Conservation (phyloP, 83 land plant genomes). For the Thuja plicata region DNA sequence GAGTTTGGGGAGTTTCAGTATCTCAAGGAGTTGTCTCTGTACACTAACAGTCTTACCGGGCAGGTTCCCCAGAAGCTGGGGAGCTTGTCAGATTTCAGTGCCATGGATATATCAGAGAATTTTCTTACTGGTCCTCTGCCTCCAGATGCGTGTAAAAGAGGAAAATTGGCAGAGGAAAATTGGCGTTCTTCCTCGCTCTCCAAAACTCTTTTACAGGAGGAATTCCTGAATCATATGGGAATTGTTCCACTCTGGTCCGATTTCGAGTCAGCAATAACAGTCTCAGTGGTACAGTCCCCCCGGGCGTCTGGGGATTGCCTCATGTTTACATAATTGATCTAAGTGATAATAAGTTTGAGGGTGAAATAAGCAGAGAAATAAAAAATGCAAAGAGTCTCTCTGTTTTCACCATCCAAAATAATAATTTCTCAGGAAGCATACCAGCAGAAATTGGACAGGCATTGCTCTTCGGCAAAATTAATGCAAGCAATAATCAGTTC, state of each 20-base stretch:
- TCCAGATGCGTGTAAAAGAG: conserved; percentile 50
- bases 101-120: conserved; percentile 63
- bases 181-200: conserved; percentile 43
- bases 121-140: conserved; percentile 48
- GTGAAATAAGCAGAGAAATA: conserved; percentile 20
- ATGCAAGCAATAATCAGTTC: conserved; percentile 16
- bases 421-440: conserved; percentile 27
- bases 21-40: conserved; percentile 42
- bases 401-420: conserved; percentile 16
- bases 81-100: conserved; percentile 45
- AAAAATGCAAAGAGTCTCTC: conserved; percentile 15
- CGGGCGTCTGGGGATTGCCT: conserved; percentile 52
- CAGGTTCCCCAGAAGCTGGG: conserved; percentile 52
- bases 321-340: conserved; percentile 29
- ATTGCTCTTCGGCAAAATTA: conserved; percentile 7
- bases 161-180: conserved; percentile 39
- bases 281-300: conserved; percentile 47
- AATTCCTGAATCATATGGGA: conserved; percentile 55
- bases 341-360: conserved; percentile 22
- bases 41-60: conserved; percentile 48
- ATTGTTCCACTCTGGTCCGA: conserved; percentile 29
- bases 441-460: conserved; percentile 25
- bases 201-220: conserved; percentile 55
- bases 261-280: conserved; percentile 49
- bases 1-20: conserved; percentile 60